Percentiles rank a stretch among this genome's conserved stretches.
phyloP scores from a whole-genome alignment of 495 filamentous ascomycete genomes.

The Hyaloscypha variabilis region DNA sequence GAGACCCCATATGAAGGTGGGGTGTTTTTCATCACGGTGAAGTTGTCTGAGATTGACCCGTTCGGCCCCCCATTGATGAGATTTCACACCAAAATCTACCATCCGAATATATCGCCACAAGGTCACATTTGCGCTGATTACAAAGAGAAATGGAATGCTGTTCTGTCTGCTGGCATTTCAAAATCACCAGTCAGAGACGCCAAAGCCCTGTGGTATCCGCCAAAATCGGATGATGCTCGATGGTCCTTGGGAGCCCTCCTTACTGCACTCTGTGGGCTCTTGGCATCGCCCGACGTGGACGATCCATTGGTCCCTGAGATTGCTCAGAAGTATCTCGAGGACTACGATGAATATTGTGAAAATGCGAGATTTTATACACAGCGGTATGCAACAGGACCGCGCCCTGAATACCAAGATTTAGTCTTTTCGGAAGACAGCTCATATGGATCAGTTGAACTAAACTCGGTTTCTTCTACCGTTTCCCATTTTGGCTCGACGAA shows the following conservation, averaged over 20 bases:
- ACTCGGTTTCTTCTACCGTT: neutral
- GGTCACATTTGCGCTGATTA: neutral
- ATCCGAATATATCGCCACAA: slow-evolving; percentile 5
- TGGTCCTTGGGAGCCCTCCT: slow-evolving; percentile 21
- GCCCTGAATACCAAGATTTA: neutral
- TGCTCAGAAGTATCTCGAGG: slow-evolving; percentile 24
- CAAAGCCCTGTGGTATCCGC: neutral
- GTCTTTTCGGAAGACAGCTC: neutral
- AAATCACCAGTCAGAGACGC: neutral
- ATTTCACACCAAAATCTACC: slow-evolving; percentile 7
- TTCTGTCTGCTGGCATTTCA: neutral
- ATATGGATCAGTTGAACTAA: neutral
- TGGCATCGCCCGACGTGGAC: slow-evolving; percentile 24
- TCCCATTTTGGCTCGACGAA: neutral
- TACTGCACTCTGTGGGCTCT: slow-evolving; percentile 24
- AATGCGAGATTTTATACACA: neutral
- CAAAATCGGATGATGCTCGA: neutral
- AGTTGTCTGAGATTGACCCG: neutral
- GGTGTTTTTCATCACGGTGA: slow-evolving; percentile 3
- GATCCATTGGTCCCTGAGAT: slow-evolving; percentile 33
- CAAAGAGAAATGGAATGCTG: slow-evolving; percentile 1
- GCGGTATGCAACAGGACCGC: neutral
- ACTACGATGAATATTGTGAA: slow-evolving; percentile 7
- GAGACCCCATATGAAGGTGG: slow-evolving; percentile 5
- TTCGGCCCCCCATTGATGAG: neutral